Evolutionary conservation across 73 alveolate species (phyloP), one percentile per base, ranked within the genome.

Genomic region (Uronychia setigera): DNA sequence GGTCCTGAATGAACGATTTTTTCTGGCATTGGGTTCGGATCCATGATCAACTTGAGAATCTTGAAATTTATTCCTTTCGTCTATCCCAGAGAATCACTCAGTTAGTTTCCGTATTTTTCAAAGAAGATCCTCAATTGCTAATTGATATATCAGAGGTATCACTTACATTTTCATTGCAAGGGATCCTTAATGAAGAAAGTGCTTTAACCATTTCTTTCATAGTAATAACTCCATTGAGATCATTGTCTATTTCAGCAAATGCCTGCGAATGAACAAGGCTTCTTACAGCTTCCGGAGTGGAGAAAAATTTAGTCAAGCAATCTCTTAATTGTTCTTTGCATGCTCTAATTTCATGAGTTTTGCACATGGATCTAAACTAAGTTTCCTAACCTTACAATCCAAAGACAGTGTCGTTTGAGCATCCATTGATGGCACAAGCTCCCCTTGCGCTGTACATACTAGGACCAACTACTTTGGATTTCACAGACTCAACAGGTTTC

Each of bases 121-220:
- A 46, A 46, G 67, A 46, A 46, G 67, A 46, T 46, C 67, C 67
- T 46, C 67, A 46, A 46, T 46, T 46, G 67, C 67, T 46, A 46
- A 19, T 5, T 5, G 67, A n/a, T n/a, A n/a, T n/a, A n/a, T 46
- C 67, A 46, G 19, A 46, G 67, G n/a, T 19, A 46, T 11, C 19
- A 19, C 67, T 19, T 46, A 46, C 67, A 46, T 46, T 46, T 19
- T 46, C 67, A 19, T 46, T 46, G 67, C 5, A 5, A 46, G 67
- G 67, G 67, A 46, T 19, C 67, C 67, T 19, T 11, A 46, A 46
- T 5, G 67, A 46, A 11, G 67, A 5, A 11, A 46, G 5, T 11
- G 67, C 67, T 19, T 46, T 46, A 5, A 46, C 67, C 67, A 46
- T 46, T 19, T 46, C 67, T 19, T 46, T 46, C 67, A 46, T 46